Evolutionary conservation across 2,329 filamentous ascomycete genomes (phyloP).

Genomic region (Penicillium rolfsii): DNA sequence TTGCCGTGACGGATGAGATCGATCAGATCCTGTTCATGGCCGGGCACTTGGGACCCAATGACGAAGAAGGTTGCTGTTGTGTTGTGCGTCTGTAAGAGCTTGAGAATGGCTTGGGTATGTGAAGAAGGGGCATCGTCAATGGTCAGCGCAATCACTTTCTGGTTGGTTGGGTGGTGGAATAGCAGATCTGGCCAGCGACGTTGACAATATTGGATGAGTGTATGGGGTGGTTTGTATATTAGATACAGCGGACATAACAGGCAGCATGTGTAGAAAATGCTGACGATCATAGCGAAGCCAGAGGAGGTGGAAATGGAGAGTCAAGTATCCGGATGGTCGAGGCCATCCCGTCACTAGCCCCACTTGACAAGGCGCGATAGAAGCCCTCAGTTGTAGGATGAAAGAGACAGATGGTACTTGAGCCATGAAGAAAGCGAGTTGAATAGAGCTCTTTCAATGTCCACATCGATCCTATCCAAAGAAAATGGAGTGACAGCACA

Average conservation of each 20-base stretch:
- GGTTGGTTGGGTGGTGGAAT: slow-evolving; percentile 64
- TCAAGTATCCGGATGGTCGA: background rate
- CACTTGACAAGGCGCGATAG: background rate
- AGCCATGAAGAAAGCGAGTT: too few relatives aligned
- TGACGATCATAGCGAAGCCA: slow-evolving; percentile 37
- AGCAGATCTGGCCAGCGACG: slow-evolving; percentile 76
- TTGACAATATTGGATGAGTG: slow-evolving; percentile 71
- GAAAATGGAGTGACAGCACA: too few relatives aligned
- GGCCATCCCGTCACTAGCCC: background rate
- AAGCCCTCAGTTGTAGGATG: too few relatives aligned
- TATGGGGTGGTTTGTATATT: slow-evolving; percentile 78
- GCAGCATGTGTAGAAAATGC: slow-evolving; percentile 36
- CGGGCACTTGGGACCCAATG: slow-evolving; percentile 74
- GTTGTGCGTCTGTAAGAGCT: slow-evolving; percentile 65
- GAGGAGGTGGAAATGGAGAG: background rate
- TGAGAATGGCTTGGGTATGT: slow-evolving; percentile 71
- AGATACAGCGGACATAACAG: slow-evolving; percentile 60
- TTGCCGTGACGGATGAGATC: slow-evolving; percentile 64
- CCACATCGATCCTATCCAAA: too few relatives aligned
- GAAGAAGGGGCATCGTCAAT: slow-evolving; percentile 83
- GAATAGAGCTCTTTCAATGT: too few relatives aligned
- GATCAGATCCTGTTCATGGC: slow-evolving; percentile 58
- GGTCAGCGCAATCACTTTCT: slow-evolving; percentile 76
- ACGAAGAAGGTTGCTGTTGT: slow-evolving; percentile 86
- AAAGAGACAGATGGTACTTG: too few relatives aligned